Evolutionary conservation across 805 yeast genomes (phyloP), one percentile per base, ranked within the genome.

Genomic region (Ogataea dorogensis): DNA sequence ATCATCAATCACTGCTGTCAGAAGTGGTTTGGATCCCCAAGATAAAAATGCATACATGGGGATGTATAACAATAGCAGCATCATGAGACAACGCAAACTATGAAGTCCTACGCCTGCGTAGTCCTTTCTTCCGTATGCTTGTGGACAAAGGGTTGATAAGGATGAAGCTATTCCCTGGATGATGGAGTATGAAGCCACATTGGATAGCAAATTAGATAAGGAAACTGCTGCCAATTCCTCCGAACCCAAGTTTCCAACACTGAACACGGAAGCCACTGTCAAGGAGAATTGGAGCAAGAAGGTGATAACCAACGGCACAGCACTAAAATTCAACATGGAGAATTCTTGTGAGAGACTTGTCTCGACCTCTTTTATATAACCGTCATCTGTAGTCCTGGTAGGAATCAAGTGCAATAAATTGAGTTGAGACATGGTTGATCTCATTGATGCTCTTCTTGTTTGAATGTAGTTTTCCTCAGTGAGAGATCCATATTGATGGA

Each of bases 191-290:
- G 75, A 73, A 2, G 79, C 68, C 24, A 75, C 73, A 41, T 72
- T 75, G 5, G 77, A 77, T 7, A 77, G 64, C 68, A 75, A 67
- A 9, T 77, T 68, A 3, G 79, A 77, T 63, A 75, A 64, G 1
- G 77, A 70, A 9, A 75, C 80, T 0, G 81, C 80, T 3, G 79
- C 81, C 38, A 75, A 60, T 43, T 74, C 77, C 19, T 67, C 61
- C 3, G 78, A 71, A n/a, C 81, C 81, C 26, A 75, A 53, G 45
- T 73, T 77, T n/a, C 81, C 81, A 12, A 73, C 81, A 31, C 69
- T 61, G 45, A 75, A 70, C 4, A 75, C 77, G 2, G 77, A 70
- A 0, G 73, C 75, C 0, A 76, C 71, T 2, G 77, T 68, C 15
- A 75, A 53, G 5, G 79, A 73, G 38, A 71, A 71, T 47, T 75